Evolutionary conservation across 345 rosid species (phyloP).

Genomic region (Excoecaria agallocha): DNA sequence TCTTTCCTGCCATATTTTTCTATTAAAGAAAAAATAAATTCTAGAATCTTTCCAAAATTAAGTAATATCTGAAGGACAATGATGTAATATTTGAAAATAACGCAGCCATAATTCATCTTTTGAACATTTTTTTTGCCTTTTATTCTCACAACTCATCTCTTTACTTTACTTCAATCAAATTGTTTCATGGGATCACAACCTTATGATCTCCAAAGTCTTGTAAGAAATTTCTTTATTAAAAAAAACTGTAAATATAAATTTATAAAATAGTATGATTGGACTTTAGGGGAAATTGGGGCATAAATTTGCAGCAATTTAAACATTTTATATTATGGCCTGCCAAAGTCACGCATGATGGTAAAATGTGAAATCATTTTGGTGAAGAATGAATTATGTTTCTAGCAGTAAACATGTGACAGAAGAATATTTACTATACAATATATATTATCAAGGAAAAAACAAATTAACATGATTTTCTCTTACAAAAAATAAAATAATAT

Average conservation of each 20-base stretch:
- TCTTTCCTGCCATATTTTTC: neutral
- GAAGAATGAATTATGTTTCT: neutral
- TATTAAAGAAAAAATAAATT: neutral
- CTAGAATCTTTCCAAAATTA: neutral
- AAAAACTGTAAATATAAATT: neutral
- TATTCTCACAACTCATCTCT: too few species aligned
- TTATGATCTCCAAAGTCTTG: neutral
- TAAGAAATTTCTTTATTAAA: too few species aligned
- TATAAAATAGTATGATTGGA: neutral
- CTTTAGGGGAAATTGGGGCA: neutral
- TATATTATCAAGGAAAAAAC: neutral
- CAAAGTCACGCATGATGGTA: neutral
- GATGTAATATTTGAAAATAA: neutral
- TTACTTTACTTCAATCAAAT: neutral
- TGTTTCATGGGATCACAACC: neutral
- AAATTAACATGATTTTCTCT: too few species aligned
- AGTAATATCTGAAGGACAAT: neutral
- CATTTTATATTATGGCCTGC: neutral
- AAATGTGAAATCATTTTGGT: neutral
- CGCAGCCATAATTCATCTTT: neutral
- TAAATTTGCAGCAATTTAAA: neutral
- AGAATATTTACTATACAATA: neutral
- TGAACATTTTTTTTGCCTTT: neutral
- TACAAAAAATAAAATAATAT: too few species aligned
- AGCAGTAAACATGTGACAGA: neutral